Base-by-base conservation (phyloP, 1,139 yeast species). In the Yamadazyma siamensis region DNA sequence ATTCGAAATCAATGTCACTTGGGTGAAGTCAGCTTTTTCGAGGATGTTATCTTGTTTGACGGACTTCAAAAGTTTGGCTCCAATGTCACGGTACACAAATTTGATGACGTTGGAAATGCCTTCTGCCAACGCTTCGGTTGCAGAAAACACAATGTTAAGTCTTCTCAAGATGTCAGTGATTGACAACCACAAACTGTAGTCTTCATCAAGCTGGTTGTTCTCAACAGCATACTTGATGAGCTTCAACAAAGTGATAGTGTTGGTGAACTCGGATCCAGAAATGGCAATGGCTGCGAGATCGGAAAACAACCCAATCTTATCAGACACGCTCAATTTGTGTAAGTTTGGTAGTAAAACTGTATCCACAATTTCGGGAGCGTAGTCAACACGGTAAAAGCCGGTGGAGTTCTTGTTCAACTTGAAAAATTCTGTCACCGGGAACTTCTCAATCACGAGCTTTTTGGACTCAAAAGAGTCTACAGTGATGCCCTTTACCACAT, bases 371-470 rank as follows among this genome's bases (percentile, higher is more conserved):
- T 55, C 55, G 3, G 69, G 59, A 15, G 79, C 71, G 52, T 83
- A 84, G 43, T 72, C 71, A 31, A 80, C 87, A 36, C 91, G 70
- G 52, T 76, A 82, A 31, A 79, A 76, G 2, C 87, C 89, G 21
- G 63, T 58, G 9, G 80, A 71, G 45, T 79, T 71, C 38, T 71
- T 72, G 61, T 83, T 83, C 40, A 83, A 54, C 52, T 80, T 80
- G 55, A 75, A 70, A 42, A 71, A 75, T 6, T 45, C 36, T 4
- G 34, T 29, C 14, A 43, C 29, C n/a, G 55, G 52, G 32, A 54
- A 46, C 28, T 52, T 41, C n/a, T 50, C 52, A 30, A 61, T 38
- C 2, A 46, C 38, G 25, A 50, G 41, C 11, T 34, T 35, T 25
- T 50, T 50, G 13, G 52, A 39, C 7, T 47, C 54, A 28, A 58